Conservation (phyloP, 371 early-diverging fungal genomes). For the Coemansia sp. region DNA sequence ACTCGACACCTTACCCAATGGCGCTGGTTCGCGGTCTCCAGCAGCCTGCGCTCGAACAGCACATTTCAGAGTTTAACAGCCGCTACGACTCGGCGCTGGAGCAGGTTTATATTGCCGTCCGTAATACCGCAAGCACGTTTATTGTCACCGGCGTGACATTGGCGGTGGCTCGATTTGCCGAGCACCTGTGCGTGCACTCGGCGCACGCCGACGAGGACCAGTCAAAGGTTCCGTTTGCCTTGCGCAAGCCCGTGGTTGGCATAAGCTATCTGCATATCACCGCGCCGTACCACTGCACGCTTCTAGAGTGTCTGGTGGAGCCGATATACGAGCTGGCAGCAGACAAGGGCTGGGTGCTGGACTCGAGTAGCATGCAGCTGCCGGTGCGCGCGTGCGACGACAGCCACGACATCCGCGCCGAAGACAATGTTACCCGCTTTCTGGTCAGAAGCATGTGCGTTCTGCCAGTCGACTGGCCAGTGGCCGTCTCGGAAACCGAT, state of each 20-base stretch:
- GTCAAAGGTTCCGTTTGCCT: conserved; percentile 70
- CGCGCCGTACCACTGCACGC: conserved; percentile 78
- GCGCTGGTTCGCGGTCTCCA: conserved; percentile 5
- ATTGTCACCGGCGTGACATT: conserved; percentile 20
- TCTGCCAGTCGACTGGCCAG: conserved; percentile 82
- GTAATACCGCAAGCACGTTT: conserved; percentile 60
- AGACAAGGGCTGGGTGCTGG: conserved; percentile 48
- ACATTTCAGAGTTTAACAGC: conserved; percentile 10
- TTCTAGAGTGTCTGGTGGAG: conserved; percentile 54
- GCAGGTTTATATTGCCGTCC: conserved; percentile 63
- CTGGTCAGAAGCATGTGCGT: conserved; percentile 20
- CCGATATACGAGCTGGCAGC: conserved; percentile 35
- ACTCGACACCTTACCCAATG: conserved; percentile 11
- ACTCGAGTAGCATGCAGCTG: conserved; percentile 59
- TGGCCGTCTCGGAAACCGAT: conserved; percentile 59
- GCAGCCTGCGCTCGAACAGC: neutral
- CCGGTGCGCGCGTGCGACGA: conserved; percentile 74
- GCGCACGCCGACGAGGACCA: conserved; percentile 66
- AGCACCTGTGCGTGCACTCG: conserved; percentile 2
- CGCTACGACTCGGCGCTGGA: conserved; percentile 32
- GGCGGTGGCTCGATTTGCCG: conserved; percentile 1
- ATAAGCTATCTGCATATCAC: conserved; percentile 77
- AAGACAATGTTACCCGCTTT: neutral
- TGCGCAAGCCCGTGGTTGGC: conserved; percentile 74
- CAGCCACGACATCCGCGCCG: conserved; percentile 52